Conservation (phyloP, 2,329 filamentous ascomycete species). For the Coniochaeta hoffmannii region DNA sequence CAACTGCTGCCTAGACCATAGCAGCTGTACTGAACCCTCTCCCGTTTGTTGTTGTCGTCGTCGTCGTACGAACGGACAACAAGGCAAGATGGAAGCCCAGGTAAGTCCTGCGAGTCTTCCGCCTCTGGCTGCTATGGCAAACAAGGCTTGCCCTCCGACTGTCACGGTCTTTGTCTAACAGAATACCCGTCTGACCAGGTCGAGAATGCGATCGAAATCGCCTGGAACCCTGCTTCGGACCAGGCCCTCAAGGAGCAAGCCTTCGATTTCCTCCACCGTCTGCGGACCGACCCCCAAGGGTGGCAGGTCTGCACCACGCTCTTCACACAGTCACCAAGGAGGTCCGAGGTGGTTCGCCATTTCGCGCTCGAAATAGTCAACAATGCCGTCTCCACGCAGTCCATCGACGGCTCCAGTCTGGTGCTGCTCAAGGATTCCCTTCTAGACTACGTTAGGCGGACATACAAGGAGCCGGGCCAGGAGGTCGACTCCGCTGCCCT, state of each 20-base stretch:
- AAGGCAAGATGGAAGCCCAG: slow-evolving; percentile 1
- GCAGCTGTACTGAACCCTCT: slow-evolving; percentile 13
- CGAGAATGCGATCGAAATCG: slow-evolving; percentile 92
- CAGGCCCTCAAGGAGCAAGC: slow-evolving; percentile 72
- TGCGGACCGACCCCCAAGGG: slow-evolving; percentile 74
- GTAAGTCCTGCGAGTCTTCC: not conserved
- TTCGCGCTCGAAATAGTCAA: slow-evolving; percentile 91
- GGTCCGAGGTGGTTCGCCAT: slow-evolving; percentile 78
- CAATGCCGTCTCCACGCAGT: slow-evolving; percentile 75
- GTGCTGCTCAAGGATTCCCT: slow-evolving; percentile 72
- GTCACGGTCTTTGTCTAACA: too few species aligned
- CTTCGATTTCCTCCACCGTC: slow-evolving; percentile 69
- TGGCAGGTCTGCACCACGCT: slow-evolving; percentile 86
- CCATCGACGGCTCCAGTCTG: slow-evolving; percentile 66
- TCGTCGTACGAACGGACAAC: slow-evolving; percentile 8
- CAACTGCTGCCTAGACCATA: slow-evolving; percentile 19
- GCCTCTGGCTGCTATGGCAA: not conserved
- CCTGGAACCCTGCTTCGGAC: slow-evolving; percentile 74
- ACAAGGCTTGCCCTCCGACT: too few species aligned
- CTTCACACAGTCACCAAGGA: slow-evolving; percentile 70
- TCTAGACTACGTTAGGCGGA: slow-evolving; percentile 70
- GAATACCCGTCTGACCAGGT: too few species aligned
- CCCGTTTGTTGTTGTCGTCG: not conserved
- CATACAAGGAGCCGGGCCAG: slow-evolving; percentile 57
- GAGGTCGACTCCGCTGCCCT: slow-evolving; percentile 65